Percentiles rank a stretch among this genome's conserved stretches.
These are phyloP conservation scores for Fonsecaea nubica DNA, from an alignment of 2,329 filamentous ascomycete genomes.

Conservation along the genomic window DNA sequence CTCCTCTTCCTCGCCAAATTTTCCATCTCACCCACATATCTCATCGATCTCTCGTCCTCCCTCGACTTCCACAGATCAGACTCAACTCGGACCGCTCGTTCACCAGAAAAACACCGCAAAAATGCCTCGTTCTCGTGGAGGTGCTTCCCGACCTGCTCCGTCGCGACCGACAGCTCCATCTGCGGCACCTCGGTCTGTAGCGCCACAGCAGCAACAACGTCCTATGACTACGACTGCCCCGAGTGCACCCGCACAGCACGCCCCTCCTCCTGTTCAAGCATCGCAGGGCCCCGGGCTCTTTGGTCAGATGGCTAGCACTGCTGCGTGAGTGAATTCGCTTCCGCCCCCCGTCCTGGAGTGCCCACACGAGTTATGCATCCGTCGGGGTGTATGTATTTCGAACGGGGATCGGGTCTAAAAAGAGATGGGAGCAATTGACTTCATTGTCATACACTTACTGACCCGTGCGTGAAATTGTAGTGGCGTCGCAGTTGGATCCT, in stretches of 20 bases:
- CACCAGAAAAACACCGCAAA: constrained; percentile 40
- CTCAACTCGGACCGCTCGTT: background rate
- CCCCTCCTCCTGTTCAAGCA: constrained; percentile 53
- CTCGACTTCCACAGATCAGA: background rate
- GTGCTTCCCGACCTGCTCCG: constrained; percentile 61
- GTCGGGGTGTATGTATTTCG: background rate
- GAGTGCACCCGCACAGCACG: constrained; percentile 55
- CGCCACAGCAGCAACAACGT: constrained; percentile 51
- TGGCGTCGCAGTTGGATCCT: constrained; percentile 94
- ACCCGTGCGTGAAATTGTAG: constrained; percentile 55
- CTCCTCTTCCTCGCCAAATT: constrained; percentile 2
- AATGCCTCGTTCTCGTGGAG: constrained; percentile 79
- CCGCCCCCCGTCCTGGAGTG: constrained; percentile 1
- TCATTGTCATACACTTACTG: background rate
- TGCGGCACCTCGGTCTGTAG: constrained; percentile 44
- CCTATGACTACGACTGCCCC: constrained; percentile 61
- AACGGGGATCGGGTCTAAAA: background rate
- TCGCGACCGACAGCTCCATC: constrained; percentile 67
- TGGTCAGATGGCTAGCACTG: constrained; percentile 96
- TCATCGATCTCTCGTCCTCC: background rate
- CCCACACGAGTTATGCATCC: constrained; percentile 11
- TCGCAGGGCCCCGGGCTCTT: constrained; percentile 80
- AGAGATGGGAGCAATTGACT: constrained; percentile 10
- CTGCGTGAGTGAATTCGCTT: constrained; percentile 73
- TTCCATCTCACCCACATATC: background rate